Evolutionary conservation across 805 yeast species (phyloP).

Genomic region (Yarrowia keelungensis): DNA sequence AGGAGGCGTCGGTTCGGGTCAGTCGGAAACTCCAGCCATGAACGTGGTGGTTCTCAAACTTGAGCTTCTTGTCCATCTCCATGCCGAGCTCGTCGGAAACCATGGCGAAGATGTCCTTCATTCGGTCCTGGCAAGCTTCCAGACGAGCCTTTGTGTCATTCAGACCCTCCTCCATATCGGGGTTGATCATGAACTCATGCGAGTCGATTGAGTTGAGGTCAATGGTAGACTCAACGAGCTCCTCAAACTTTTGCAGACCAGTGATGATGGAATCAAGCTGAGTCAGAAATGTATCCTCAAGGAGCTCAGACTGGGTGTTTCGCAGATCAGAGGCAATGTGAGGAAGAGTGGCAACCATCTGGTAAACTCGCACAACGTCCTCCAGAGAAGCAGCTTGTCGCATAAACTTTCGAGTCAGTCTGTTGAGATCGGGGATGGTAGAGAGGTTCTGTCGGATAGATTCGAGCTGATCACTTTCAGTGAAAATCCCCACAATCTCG

Average conservation of each 20-base stretch:
- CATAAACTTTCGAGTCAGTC: constrained; percentile 72
- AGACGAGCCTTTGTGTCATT: constrained; percentile 65
- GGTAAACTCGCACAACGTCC: constrained; percentile 89
- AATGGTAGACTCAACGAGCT: constrained; percentile 89
- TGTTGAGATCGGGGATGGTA: constrained; percentile 81
- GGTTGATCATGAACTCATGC: constrained; percentile 83
- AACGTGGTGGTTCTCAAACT: constrained; percentile 82
- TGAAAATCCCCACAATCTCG: constrained; percentile 61
- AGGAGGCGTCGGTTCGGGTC: constrained; percentile 85
- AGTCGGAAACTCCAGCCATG: constrained; percentile 96
- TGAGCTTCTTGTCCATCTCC: constrained; percentile 87
- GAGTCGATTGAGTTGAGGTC: constrained; percentile 83
- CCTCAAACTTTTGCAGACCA: constrained; percentile 72
- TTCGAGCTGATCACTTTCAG: constrained; percentile 69
- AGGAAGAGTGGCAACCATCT: constrained; percentile 74
- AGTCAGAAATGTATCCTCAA: constrained; percentile 61
- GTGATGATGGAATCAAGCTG: constrained; percentile 49
- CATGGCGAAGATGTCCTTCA: constrained; percentile 53
- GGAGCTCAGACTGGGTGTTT: constrained; percentile 51
- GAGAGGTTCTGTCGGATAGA: constrained; percentile 63
- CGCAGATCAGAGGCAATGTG: constrained; percentile 64
- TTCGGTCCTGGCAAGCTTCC: constrained; percentile 60
- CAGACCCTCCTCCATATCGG: constrained; percentile 86
- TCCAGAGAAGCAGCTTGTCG: constrained; percentile 69
- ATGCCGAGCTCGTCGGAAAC: constrained; percentile 77